Evolutionary conservation across 2,329 filamentous ascomycete species (phyloP).

Genomic region (Ilyonectria destructans): DNA sequence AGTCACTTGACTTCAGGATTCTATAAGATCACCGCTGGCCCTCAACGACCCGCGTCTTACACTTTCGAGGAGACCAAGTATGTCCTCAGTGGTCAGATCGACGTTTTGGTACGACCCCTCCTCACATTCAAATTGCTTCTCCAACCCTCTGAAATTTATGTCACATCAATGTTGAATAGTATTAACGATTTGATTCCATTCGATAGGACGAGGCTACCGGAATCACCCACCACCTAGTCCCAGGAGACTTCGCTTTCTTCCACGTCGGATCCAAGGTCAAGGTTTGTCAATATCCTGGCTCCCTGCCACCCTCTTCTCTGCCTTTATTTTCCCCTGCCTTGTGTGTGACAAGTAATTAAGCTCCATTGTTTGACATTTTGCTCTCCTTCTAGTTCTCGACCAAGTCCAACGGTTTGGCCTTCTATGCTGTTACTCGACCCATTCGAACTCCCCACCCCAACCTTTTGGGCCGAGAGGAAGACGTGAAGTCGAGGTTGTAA

Average conservation of each 20-base stretch:
- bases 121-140: neutral
- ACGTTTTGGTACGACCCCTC: conserved; percentile 39
- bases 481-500: conserved; percentile 42
- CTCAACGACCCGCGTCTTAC: conserved; percentile 41
- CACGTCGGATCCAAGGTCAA: conserved; percentile 48
- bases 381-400: conserved; percentile 43
- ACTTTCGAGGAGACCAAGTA: conserved; percentile 48
- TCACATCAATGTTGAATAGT: too few species aligned
- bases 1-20: conserved; percentile 45
- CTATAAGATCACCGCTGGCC: conserved; percentile 46
- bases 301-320: too few species aligned
- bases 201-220: conserved; percentile 46
- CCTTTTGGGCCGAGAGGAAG: conserved; percentile 43
- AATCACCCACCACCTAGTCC: conserved; percentile 43
- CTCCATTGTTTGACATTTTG: neutral
- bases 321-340: neutral
- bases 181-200: neutral
- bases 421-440: conserved; percentile 47
- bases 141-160: neutral
- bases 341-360: neutral
- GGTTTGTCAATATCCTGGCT: conserved; percentile 13
- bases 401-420: conserved; percentile 44
- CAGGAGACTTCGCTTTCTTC: conserved; percentile 47
- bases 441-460: conserved; percentile 44
- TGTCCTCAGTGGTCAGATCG: conserved; percentile 45